Evolutionary conservation across 306 rosid genomes (phyloP), one percentile per base, ranked within the genome.

Genomic region (Lathyrus aphaca): DNA sequence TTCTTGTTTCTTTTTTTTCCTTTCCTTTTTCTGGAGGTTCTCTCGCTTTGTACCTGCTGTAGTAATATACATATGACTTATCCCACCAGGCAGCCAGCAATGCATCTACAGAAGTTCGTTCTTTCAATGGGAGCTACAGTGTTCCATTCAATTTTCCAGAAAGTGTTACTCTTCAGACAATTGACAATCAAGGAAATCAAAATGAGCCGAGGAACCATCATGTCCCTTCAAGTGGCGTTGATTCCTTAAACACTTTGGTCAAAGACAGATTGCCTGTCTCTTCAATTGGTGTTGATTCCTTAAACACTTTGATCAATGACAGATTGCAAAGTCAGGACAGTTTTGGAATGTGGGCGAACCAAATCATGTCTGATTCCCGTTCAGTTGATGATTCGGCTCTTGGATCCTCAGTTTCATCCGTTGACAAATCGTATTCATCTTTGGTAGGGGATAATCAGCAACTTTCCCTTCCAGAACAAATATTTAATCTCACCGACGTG

Each of bases 301-400:
- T 27, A 67, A 72, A 78, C 46, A 66, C 61, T 66, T 68, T 71
- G 78, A 82, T 67, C 60, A 73, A 76, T 77, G 83, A 66, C 18
- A 79, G 82, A 73, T 81, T 94, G 87, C 87, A 80, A 62, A 85
- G 88, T 70, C 96, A 89, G 90, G 92, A 83, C 78, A 95, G 96
- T 81, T 91, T 95, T 72, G 96, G 96, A 77, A 85, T 80, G 82
- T 95, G 97, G 96, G 77, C 89, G 70, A 85, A 76, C 65, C 42
- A 82, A 46, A 73, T 95, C 8, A 75, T 87, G 69, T 72, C 76
- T 14, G 92, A 85, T 49, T 82, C 95, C 58, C 73, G 83, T 69
- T 84, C 95, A 63, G 78, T 57, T 37, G 84, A 81, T 61, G 88
- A 80, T 60, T 74, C 87, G 35, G 80, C 68, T 59, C 74, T 71